These are phyloP conservation scores for Alternaria metachromatica DNA, from an alignment of 2,329 filamentous ascomycete genomes.

Conservation along the genomic window DNA sequence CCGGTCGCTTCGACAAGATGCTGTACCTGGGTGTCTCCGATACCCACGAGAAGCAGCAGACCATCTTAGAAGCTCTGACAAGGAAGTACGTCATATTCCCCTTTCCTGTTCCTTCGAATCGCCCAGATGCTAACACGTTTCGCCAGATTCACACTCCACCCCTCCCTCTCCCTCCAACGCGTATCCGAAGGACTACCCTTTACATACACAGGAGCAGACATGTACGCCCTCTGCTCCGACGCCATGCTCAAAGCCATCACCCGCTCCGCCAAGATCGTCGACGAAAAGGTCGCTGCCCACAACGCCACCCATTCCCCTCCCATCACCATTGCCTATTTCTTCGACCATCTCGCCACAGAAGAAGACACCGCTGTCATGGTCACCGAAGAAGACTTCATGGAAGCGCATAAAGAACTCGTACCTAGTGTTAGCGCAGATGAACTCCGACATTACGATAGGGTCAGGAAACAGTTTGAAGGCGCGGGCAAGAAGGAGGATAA, in stretches of 20 bases:
- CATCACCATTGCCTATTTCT: conserved; percentile 90
- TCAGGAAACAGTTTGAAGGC: conserved; percentile 83
- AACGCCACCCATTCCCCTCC: conserved; percentile 58
- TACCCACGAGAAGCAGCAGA: conserved; percentile 94
- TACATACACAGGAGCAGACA: conserved; percentile 95
- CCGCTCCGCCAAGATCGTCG: conserved; percentile 81
- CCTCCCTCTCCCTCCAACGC: conserved; percentile 74
- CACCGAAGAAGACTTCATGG: conserved; percentile 83
- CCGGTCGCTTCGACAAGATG: conserved; percentile 97
- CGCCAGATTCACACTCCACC: conserved; percentile 80
- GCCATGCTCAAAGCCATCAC: conserved; percentile 99
- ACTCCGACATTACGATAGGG: conserved; percentile 85
- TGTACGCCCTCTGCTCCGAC: conserved; percentile 96
- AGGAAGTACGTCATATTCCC: conserved; percentile 73
- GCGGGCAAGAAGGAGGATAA: conserved; percentile 54
- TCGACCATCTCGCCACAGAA: conserved; percentile 85
- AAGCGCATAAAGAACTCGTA: conserved; percentile 84
- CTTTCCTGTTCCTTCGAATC: neutral
- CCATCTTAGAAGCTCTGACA: conserved; percentile 90
- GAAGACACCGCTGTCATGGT: conserved; percentile 89
- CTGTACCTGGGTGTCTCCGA: conserved; percentile 95
- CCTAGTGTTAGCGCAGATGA: conserved; percentile 93
- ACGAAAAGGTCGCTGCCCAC: conserved; percentile 78
- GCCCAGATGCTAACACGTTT: neutral
- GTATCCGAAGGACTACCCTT: conserved; percentile 84